phyloP scores from a whole-genome alignment of 208 protist genomes.

The Kentomonas sorsogonicus region DNA sequence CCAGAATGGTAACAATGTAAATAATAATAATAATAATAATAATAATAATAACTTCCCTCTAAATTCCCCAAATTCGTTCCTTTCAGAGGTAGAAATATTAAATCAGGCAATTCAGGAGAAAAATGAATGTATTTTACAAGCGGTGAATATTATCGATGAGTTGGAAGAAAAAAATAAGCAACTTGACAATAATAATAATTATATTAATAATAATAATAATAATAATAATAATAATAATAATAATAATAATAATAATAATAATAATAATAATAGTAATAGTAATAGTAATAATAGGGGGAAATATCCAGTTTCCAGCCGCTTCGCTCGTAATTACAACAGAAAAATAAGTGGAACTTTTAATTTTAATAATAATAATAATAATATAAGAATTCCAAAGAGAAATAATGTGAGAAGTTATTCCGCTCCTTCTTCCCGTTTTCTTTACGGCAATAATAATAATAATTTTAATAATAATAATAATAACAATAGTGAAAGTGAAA shows the following conservation, averaged over 20 bases:
- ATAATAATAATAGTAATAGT: constrained; percentile 5
- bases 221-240: constrained; percentile 1
- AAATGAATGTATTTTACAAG: not conserved
- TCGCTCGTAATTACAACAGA: too few relatives aligned
- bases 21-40: constrained; percentile 9
- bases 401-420: too few relatives aligned
- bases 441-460: not conserved
- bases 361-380: too few relatives aligned
- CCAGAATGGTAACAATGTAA: constrained; percentile 1
- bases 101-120: too few relatives aligned
- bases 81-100: too few relatives aligned
- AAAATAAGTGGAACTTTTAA: too few relatives aligned
- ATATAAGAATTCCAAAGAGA: too few relatives aligned
- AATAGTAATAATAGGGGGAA: constrained; percentile 3
- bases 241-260: constrained; percentile 13
- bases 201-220: constrained; percentile 8
- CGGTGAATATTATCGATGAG: not conserved
- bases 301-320: too few relatives aligned
- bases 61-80: too few relatives aligned
- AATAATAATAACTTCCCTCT: constrained; percentile 12
- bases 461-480: constrained; percentile 9
- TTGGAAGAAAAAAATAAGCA: not conserved
- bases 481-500: constrained; percentile 2
- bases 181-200: constrained; percentile 3
- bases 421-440: too few relatives aligned